Evolutionary conservation across 768 basidiomycete species (phyloP).

Genomic region (Rhodotorula taiwanensis): DNA sequence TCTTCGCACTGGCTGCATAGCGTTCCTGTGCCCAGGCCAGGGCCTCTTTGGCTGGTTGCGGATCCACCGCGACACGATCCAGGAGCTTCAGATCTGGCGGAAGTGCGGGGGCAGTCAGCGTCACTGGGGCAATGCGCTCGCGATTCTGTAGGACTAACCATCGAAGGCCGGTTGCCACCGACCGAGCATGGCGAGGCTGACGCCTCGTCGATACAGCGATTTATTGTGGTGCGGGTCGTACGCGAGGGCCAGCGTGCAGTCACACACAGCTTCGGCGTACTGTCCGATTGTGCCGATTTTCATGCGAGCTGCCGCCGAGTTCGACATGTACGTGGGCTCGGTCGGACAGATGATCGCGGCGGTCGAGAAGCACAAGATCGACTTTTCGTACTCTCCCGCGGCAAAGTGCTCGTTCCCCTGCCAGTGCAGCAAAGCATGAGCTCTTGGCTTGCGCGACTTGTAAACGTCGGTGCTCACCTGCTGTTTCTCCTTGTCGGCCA

Average conservation of each 20-base stretch:
- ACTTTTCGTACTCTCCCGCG: conserved; percentile 23
- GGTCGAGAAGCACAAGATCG: conserved; percentile 28
- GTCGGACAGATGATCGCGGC: conserved; percentile 20
- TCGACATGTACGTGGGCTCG: conserved; percentile 17
- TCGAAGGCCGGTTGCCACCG: conserved; percentile 27
- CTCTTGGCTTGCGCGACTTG: not conserved
- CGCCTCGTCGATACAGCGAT: conserved; percentile 30
- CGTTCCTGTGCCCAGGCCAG: conserved; percentile 20
- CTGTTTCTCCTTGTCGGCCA: conserved; percentile 35
- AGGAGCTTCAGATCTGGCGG: conserved; percentile 18
- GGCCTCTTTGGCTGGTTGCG: conserved; percentile 22
- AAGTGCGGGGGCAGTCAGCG: not conserved
- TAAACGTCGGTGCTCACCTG: conserved; percentile 4
- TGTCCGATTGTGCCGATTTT: conserved; percentile 27
- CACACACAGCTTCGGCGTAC: conserved; percentile 32
- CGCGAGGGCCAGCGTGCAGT: conserved; percentile 30
- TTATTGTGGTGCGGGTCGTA: conserved; percentile 20
- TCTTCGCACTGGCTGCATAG: not conserved
- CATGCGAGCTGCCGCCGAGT: conserved; percentile 32
- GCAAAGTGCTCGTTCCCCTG: conserved; percentile 34
- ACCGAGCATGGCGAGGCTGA: conserved; percentile 16
- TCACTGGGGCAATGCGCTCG: not conserved
- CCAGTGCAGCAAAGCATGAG: not conserved
- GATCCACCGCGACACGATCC: conserved; percentile 14
- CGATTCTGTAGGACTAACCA: not conserved